Conservation (phyloP, 2,329 filamentous ascomycete species). For the Stagonosporopsis vannaccii region DNA sequence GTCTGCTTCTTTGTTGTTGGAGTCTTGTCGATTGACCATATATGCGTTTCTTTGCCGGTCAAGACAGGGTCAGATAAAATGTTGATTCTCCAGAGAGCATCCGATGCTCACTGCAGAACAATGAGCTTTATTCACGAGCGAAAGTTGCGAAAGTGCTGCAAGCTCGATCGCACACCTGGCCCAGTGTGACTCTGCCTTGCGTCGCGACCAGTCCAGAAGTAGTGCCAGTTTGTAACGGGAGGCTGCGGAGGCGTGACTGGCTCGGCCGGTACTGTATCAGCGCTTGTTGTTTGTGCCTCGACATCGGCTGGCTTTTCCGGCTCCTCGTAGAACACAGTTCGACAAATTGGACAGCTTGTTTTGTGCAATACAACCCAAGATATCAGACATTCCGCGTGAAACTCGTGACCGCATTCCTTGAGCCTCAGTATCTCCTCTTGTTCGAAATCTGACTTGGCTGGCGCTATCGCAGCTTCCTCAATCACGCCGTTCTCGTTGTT, state of each 20-base stretch:
- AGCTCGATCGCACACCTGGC: not conserved
- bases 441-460: slow-evolving; percentile 5
- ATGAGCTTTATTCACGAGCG: not conserved
- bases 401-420: slow-evolving; percentile 38
- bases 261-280: not conserved
- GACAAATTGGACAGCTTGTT: slow-evolving; percentile 42
- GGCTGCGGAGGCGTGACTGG: not conserved
- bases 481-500: slow-evolving; percentile 10
- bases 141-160: not conserved
- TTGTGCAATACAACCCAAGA: slow-evolving; percentile 43
- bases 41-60: not conserved
- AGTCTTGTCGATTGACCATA: not conserved
- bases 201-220: slow-evolving; percentile 12
- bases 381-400: slow-evolving; percentile 42
- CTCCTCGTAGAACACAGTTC: slow-evolving; percentile 37
- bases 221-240: slow-evolving; percentile 16
- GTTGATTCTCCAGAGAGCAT: not conserved
- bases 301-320: slow-evolving; percentile 25
- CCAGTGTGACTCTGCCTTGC: slow-evolving; percentile 1
- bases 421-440: slow-evolving; percentile 38
- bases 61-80: not conserved
- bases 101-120: not conserved
- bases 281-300: slow-evolving; percentile 15
- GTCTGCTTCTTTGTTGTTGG: not conserved
- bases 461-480: slow-evolving; percentile 12